Evolutionary conservation across 228 moss, liverwort and hornwort species (phyloP).

Genomic region (Sphagnum fallax): DNA sequence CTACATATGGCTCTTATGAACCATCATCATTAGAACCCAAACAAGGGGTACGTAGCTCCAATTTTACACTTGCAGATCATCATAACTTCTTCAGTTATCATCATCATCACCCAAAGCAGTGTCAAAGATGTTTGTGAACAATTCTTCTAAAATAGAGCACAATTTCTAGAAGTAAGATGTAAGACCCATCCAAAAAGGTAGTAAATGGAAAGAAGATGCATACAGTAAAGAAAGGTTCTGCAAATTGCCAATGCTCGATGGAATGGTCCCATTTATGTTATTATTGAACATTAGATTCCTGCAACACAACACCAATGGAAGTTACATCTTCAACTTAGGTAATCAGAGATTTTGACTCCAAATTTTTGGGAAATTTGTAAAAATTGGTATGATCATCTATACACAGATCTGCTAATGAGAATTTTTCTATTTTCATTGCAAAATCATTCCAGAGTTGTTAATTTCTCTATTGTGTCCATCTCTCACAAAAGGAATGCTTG

Average conservation of each 20-base stretch:
- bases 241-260: conserved; percentile 38
- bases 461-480: neutral
- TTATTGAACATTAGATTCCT: conserved; percentile 47
- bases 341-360: neutral
- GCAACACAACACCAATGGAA: neutral
- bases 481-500: neutral
- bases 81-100: neutral
- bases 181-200: neutral
- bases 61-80: neutral
- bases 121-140: too few species aligned
- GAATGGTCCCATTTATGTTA: conserved; percentile 29
- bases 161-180: neutral
- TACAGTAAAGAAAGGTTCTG: conserved; percentile 25
- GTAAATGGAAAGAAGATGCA: neutral
- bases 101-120: too few species aligned
- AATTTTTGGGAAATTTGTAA: too few species aligned
- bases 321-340: neutral
- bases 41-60: too few species aligned
- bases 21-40: neutral
- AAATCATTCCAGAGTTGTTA: too few species aligned
- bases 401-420: too few species aligned
- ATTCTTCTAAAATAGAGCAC: neutral
- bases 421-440: too few species aligned
- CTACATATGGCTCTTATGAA: neutral
- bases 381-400: too few species aligned